These are phyloP conservation scores for Pseudonitzschia multiseries DNA, from an alignment of 108 stramenopile species.

Conservation along the genomic window DNA sequence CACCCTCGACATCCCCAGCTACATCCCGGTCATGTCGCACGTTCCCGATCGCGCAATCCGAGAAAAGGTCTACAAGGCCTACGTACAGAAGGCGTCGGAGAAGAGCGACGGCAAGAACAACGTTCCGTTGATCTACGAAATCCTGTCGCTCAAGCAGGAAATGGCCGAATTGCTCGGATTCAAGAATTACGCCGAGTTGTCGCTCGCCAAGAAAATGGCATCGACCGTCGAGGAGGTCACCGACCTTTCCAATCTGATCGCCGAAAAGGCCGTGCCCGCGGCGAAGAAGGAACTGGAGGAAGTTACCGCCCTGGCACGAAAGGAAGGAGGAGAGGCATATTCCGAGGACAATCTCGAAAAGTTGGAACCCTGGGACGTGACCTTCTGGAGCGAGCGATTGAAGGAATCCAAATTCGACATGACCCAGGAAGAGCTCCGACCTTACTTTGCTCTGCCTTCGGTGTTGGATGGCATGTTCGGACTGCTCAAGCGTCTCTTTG, in stretches of 20 bases:
- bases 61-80: constrained; percentile 91
- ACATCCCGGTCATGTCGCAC: constrained; percentile 94
- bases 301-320: constrained; percentile 76
- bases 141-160: constrained; percentile 80
- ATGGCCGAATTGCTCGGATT: constrained; percentile 89
- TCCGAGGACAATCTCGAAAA: constrained; percentile 66
- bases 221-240: constrained; percentile 76
- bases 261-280: constrained; percentile 91
- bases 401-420: constrained; percentile 93
- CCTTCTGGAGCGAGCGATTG: constrained; percentile 94
- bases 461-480: constrained; percentile 95
- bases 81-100: constrained; percentile 84
- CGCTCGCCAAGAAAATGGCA: constrained; percentile 95
- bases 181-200: constrained; percentile 80
- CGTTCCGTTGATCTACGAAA: constrained; percentile 88
- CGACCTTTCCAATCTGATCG: constrained; percentile 87
- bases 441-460: constrained; percentile 93
- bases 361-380: constrained; percentile 87
- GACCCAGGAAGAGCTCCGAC: constrained; percentile 95
- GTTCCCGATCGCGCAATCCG: constrained; percentile 80
- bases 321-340: constrained; percentile 81
- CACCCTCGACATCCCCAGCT: constrained; percentile 92
- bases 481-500: constrained; percentile 88
- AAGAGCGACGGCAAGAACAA: constrained; percentile 76
- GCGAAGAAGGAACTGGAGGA: constrained; percentile 89